These are phyloP conservation scores for Clonostachys rosea DNA, from an alignment of 2,329 filamentous ascomycete genomes.

Conservation along the genomic window DNA sequence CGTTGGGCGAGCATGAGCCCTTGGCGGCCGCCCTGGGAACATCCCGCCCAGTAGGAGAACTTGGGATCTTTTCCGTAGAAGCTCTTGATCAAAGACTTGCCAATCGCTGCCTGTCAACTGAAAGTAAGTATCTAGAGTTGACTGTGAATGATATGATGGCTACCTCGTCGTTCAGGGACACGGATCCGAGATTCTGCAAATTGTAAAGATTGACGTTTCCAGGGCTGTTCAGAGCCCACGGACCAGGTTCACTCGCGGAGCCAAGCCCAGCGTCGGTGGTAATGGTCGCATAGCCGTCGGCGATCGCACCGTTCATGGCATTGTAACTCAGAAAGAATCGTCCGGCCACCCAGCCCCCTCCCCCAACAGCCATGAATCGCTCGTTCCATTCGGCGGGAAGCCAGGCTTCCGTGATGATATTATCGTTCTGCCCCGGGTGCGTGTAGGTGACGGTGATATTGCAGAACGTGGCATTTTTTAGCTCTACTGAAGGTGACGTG, in stretches of 20 bases:
- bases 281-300: conserved; percentile 8
- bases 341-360: conserved; percentile 19
- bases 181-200: conserved; percentile 14
- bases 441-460: conserved; percentile 9
- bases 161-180: conserved; percentile 8
- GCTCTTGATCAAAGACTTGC: conserved; percentile 31
- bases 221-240: conserved; percentile 1
- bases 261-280: conserved; percentile 7
- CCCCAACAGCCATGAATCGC: conserved; percentile 19
- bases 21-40: conserved; percentile 50
- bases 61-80: conserved; percentile 31
- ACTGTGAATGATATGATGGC: no score
- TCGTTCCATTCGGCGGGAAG: conserved; percentile 20
- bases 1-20: conserved; percentile 44
- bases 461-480: conserved; percentile 22
- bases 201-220: conserved; percentile 14
- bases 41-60: conserved; percentile 45
- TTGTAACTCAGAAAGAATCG: not conserved
- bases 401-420: conserved; percentile 8
- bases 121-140: not conserved
- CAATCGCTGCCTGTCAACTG: conserved; percentile 21
- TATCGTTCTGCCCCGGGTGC: conserved; percentile 3
- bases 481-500: conserved; percentile 13
- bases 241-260: conserved; percentile 2
- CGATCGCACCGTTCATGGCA: conserved; percentile 7